Percentiles rank a stretch among this genome's conserved stretches.
Conservation (phyloP, 23 red algal species). For the Pyropia yezoensis region DNA sequence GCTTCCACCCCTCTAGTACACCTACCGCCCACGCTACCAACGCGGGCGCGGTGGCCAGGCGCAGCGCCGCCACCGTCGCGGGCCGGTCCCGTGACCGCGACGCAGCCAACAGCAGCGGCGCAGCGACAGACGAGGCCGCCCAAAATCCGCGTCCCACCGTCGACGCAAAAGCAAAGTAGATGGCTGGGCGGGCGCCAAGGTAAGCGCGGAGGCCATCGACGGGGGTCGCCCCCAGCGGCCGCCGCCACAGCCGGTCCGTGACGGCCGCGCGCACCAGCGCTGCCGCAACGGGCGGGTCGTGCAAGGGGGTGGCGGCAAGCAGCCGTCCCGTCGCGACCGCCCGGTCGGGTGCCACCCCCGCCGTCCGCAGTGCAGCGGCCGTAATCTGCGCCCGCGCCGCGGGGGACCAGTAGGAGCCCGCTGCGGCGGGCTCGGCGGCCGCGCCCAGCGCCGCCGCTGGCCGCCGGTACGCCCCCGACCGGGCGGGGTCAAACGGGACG, state of each 20-base stretch:
- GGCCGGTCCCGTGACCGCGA: background rate
- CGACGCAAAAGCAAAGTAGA: constrained; percentile 54
- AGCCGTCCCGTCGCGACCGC: constrained; percentile 2
- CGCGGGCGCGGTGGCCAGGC: constrained; percentile 16
- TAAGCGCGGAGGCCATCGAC: constrained; percentile 19
- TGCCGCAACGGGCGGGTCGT: constrained; percentile 16
- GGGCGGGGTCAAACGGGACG: constrained; percentile 14
- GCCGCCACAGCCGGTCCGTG: constrained; percentile 14
- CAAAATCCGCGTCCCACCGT: constrained; percentile 26
- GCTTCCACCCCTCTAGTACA: constrained; percentile 50
- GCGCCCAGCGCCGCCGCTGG: constrained; percentile 17
- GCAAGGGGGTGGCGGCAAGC: constrained; percentile 17
- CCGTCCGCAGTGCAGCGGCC: constrained; percentile 4
- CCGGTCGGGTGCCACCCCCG: constrained; percentile 10
- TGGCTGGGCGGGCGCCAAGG: constrained; percentile 41
- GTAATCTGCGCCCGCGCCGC: constrained; percentile 25
- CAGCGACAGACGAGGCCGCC: constrained; percentile 14
- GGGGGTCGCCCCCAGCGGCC: constrained; percentile 4
- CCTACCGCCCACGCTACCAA: constrained; percentile 41
- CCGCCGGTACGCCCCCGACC: background rate
- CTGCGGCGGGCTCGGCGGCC: background rate
- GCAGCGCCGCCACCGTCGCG: constrained; percentile 8
- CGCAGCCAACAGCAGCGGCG: constrained; percentile 7
- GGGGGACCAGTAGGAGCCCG: constrained; percentile 33
- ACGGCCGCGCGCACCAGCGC: constrained; percentile 18